These are phyloP conservation scores for Microglena sp. DNA, from an alignment of 139 green algal species.

Conservation along the genomic window DNA sequence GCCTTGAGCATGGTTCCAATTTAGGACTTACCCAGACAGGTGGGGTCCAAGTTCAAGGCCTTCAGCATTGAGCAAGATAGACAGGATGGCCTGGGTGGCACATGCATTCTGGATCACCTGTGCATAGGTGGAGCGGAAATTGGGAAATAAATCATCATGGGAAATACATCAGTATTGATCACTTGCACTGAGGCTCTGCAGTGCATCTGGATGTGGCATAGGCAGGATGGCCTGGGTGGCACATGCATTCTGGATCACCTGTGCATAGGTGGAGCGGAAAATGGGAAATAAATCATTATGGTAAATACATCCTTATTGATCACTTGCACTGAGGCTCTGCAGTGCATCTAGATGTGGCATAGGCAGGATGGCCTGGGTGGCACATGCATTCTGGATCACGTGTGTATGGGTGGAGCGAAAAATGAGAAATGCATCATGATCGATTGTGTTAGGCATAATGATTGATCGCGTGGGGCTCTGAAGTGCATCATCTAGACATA, in stretches of 20 bases:
- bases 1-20: no score
- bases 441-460: background rate
- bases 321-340: no score
- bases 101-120: conserved; percentile 94
- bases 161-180: background rate
- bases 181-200: no score
- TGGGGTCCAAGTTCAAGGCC: conserved; percentile 25
- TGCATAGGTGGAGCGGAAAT: background rate
- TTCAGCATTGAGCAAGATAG: conserved; percentile 82
- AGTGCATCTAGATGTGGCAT: no score
- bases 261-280: conserved; percentile 1
- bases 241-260: conserved; percentile 93
- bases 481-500: no score
- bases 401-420: conserved; percentile 14
- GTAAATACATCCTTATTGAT: background rate
- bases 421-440: no score
- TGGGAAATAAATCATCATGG: no score
- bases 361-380: conserved; percentile 88
- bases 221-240: conserved; percentile 91
- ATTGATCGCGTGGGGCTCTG: no score
- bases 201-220: no score
- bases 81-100: conserved; percentile 90
- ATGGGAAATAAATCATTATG: no score
- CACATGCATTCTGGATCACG: conserved; percentile 94
- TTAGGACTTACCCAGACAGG: no score